Evolutionary conservation across 768 basidiomycete genomes (phyloP).

Genomic region (Pisolithus marmoratus): DNA sequence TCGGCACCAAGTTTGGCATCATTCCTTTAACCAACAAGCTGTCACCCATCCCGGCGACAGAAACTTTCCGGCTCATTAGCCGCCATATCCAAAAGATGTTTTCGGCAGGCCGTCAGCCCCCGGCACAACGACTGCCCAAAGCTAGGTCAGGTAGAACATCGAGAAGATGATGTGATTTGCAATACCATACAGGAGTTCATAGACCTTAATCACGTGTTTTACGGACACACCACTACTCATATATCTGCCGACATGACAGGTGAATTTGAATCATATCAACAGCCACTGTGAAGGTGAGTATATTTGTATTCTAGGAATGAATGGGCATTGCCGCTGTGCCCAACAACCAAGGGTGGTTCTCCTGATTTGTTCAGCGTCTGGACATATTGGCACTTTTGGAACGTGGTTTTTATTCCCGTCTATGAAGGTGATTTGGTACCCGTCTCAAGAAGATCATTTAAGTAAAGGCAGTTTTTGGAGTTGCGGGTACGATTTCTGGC

Average conservation of each 20-base stretch:
- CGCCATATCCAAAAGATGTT: not conserved
- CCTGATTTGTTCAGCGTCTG: not conserved
- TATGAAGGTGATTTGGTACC: not conserved
- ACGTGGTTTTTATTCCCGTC: not conserved
- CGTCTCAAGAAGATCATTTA: not conserved
- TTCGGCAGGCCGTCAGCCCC: not conserved
- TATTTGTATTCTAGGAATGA: not conserved
- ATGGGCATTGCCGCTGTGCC: not conserved
- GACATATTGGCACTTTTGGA: not conserved
- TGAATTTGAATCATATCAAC: not conserved
- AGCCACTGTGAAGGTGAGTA: not conserved
- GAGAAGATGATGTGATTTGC: not conserved
- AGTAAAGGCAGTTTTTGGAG: too few relatives aligned
- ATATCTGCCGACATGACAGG: not conserved
- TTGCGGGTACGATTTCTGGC: too few relatives aligned
- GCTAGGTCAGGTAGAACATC: not conserved
- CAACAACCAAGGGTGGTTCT: not conserved
- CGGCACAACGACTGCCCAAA: not conserved
- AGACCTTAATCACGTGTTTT: not conserved
- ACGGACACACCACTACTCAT: not conserved
- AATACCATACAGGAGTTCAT: not conserved
- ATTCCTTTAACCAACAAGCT: slow-evolving; percentile 10
- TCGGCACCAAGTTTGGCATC: slow-evolving; percentile 37
- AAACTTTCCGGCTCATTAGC: slow-evolving; percentile 8
- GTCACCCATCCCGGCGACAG: slow-evolving; percentile 24